Evolutionary conservation across 78 protist genomes (phyloP), one percentile per base, ranked within the genome.

Genomic region (slime mould (Dictyostelium discoideum)): DNA sequence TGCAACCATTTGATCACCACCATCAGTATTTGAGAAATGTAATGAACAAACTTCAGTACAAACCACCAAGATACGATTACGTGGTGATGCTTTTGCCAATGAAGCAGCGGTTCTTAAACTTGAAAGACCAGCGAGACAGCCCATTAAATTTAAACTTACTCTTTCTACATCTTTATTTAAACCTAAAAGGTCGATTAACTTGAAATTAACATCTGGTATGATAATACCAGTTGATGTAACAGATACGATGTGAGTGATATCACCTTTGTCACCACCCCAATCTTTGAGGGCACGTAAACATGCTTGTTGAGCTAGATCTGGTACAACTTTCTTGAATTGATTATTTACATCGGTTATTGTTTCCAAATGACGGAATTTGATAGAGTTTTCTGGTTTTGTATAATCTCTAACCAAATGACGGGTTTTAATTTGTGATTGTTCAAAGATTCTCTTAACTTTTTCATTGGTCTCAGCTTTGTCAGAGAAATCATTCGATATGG

Each of bases 41-140:
- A 77, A 29, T 24, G 89, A 82, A 32, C 95, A 90, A n/a, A 90
- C 44, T 29, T 90, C 95, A n/a, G 95, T 90, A 22, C 95, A 90
- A 9, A 80, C 87, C 22, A 90, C 95, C 0, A 90, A 65, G 1
- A 90, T 32, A 78, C 95, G 85, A 54, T 90, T 63, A 32, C 78
- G 84, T 8, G 85, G 54, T 16, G 74, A 22, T 0, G 76, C 73
- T 22, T 82, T 57, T 4, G 95, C 88, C 1, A 90, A 57, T 8
- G 85, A 37, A 3, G 63, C 18, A 2, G 95, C 88, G 5, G 67
- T 63, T 46, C 95, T 74, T 22, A 90, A 14, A 37, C 69, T 65
- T 9, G 95, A 77, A 50, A 77, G 85, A 82, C 95, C 95, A 5
- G 95, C 87, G 3, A 77, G 63, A 90, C 95, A 90, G 50, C 95